Percentiles rank a stretch among this genome's conserved stretches.
Conservation (phyloP, 1,284 basidiomycete genomes). For the Malassezia sp. region DNA sequence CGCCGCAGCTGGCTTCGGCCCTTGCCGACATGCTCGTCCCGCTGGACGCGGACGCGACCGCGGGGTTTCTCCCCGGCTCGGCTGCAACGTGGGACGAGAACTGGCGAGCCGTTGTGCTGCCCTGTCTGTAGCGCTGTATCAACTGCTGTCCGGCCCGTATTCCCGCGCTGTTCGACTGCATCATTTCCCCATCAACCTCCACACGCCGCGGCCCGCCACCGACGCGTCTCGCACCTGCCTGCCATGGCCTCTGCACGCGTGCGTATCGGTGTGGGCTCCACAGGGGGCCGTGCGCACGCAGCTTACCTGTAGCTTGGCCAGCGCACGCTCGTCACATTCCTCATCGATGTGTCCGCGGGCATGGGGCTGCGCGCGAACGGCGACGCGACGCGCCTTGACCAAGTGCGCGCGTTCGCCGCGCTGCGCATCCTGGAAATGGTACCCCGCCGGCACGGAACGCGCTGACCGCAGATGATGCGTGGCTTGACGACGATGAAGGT, state of each 20-base stretch:
- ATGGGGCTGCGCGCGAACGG: neutral
- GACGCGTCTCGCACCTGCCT: too few relatives aligned
- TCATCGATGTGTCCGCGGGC: conserved; percentile 9
- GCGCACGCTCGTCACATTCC: conserved; percentile 14
- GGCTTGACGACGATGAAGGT: conserved; percentile 10
- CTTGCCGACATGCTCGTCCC: conserved; percentile 45
- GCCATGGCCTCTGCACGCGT: too few relatives aligned
- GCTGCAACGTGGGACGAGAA: conserved; percentile 4
- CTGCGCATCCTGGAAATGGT: conserved; percentile 14
- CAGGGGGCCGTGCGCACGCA: too few relatives aligned
- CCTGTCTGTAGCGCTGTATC: too few relatives aligned
- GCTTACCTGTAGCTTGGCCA: conserved; percentile 4
- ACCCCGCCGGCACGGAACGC: neutral
- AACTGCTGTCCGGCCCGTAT: too few relatives aligned
- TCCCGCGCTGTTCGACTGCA: too few relatives aligned
- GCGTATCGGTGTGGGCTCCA: too few relatives aligned
- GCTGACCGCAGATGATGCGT: conserved; percentile 13
- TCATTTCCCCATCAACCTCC: too few relatives aligned
- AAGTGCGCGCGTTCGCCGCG: conserved; percentile 2
- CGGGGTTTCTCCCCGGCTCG: neutral
- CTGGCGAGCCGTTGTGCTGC: conserved; percentile 4
- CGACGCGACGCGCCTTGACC: conserved; percentile 4
- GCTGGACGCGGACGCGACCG: neutral
- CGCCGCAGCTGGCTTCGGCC: conserved; percentile 60
- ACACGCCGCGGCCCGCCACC: too few relatives aligned